A percentile compares a stretch with the other conserved stretches of the same genome.
Evolutionary conservation across 176 grass and related monocot species (phyloP).

Genomic region (Phoenix dactylifera): DNA sequence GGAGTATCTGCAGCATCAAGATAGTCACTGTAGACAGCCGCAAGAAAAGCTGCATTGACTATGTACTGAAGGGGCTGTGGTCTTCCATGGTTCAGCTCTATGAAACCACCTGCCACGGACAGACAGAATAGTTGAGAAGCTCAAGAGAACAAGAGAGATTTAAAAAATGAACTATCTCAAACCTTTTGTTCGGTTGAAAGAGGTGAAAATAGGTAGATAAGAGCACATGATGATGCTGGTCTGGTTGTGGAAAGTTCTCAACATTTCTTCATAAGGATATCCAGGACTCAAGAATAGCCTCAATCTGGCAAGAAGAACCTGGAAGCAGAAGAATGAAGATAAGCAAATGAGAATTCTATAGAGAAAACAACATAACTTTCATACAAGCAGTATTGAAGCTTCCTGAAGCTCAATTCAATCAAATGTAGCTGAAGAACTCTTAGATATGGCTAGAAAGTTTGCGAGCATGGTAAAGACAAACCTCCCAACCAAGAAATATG

Average conservation of each 20-base stretch:
- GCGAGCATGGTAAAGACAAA: too few species aligned
- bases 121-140: background rate
- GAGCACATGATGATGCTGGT: constrained; percentile 12
- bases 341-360: background rate
- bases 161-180: background rate
- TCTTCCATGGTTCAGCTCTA: constrained; percentile 9
- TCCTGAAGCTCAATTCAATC: background rate
- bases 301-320: constrained; percentile 18
- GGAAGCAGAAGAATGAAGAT: background rate
- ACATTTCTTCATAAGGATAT: constrained; percentile 12
- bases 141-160: background rate
- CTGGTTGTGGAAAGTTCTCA: constrained; percentile 9
- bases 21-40: constrained; percentile 7
- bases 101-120: constrained; percentile 8
- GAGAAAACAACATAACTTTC: background rate
- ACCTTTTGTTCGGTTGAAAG: constrained; percentile 18
- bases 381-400: background rate
- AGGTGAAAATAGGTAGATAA: constrained; percentile 8
- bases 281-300: constrained; percentile 12
- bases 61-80: constrained; percentile 12
- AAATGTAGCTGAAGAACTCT: too few species aligned
- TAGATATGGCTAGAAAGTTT: too few species aligned
- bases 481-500: too few species aligned
- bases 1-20: constrained; percentile 15
- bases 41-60: constrained; percentile 17